Evolutionary conservation across 2,329 filamentous ascomycete species (phyloP).

Genomic region (Fusarium incarnatum): DNA sequence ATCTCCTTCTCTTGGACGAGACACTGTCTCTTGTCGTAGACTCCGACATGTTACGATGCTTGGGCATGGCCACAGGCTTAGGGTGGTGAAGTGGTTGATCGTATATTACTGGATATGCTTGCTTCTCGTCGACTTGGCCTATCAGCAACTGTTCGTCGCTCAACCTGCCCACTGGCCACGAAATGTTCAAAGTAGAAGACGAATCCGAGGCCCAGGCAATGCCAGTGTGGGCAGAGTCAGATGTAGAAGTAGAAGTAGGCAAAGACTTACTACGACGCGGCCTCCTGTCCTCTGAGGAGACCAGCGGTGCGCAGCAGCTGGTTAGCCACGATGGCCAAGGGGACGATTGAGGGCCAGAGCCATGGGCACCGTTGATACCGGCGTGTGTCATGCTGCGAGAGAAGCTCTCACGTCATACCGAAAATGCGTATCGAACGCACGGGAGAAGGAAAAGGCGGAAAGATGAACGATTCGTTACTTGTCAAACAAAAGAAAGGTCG

Average conservation of each 20-base stretch:
- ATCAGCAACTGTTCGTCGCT: slow-evolving; percentile 49
- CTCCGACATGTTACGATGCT: slow-evolving; percentile 36
- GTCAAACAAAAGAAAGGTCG: slow-evolving; percentile 12
- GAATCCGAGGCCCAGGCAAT: slow-evolving; percentile 37
- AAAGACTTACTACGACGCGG: slow-evolving; percentile 54
- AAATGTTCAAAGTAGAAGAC: slow-evolving; percentile 42
- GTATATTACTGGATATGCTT: slow-evolving; percentile 42
- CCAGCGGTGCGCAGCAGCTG: slow-evolving; percentile 58
- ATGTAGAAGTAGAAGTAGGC: slow-evolving; percentile 43
- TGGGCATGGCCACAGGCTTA: slow-evolving; percentile 44
- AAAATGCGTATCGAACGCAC: slow-evolving; percentile 28
- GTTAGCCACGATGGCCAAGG: slow-evolving; percentile 61
- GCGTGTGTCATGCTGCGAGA: slow-evolving; percentile 56
- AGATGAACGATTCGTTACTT: slow-evolving; percentile 26
- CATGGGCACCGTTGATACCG: slow-evolving; percentile 57
- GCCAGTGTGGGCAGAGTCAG: slow-evolving; percentile 33
- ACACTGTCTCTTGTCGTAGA: slow-evolving; percentile 53
- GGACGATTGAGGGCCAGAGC: slow-evolving; percentile 55
- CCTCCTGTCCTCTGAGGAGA: slow-evolving; percentile 55
- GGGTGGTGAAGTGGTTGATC: slow-evolving; percentile 48
- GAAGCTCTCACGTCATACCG: slow-evolving; percentile 45
- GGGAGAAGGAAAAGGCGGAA: slow-evolving; percentile 16
- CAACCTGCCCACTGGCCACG: slow-evolving; percentile 44
- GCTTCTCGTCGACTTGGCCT: slow-evolving; percentile 50
- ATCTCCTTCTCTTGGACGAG: slow-evolving; percentile 60